These are phyloP conservation scores for Paspalum vaginatum DNA, from an alignment of 176 grass and related monocot genomes.

Conservation along the genomic window DNA sequence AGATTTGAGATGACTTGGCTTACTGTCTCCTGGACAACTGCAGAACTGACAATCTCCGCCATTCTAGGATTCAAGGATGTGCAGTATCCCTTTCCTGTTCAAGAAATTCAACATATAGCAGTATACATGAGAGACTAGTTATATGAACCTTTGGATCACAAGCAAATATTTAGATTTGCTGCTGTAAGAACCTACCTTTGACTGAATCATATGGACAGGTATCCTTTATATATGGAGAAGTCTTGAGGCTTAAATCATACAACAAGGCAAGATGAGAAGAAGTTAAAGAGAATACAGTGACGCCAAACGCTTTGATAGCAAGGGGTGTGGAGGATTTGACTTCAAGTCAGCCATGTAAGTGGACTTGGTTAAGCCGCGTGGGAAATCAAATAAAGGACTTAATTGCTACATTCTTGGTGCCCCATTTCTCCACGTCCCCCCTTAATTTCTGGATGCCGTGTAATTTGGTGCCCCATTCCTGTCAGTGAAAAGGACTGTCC, in stretches of 20 bases:
- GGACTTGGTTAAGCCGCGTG: no score
- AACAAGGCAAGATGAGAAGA: background rate
- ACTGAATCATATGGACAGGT: background rate
- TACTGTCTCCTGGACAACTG: background rate
- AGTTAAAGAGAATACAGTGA: no score
- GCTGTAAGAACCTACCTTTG: background rate
- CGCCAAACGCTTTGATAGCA: no score
- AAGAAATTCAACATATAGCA: no score
- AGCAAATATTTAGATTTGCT: background rate
- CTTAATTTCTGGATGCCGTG: background rate
- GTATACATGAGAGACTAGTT: background rate
- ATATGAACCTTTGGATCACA: background rate
- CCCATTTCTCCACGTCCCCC: no score
- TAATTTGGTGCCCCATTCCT: background rate
- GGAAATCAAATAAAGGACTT: background rate
- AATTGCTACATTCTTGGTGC: background rate
- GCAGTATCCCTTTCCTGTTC: background rate
- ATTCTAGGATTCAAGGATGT: background rate
- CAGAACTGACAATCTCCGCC: background rate
- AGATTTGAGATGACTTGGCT: background rate
- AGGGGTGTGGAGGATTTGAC: no score
- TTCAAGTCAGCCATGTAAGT: no score
- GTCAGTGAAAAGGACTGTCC: background rate
- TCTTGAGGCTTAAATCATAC: background rate
- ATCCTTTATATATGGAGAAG: background rate